A percentile compares a stretch with the other conserved stretches of the same genome.
Conservation (phyloP, 805 yeast genomes). For the Kodamaea hsintzibuensis region DNA sequence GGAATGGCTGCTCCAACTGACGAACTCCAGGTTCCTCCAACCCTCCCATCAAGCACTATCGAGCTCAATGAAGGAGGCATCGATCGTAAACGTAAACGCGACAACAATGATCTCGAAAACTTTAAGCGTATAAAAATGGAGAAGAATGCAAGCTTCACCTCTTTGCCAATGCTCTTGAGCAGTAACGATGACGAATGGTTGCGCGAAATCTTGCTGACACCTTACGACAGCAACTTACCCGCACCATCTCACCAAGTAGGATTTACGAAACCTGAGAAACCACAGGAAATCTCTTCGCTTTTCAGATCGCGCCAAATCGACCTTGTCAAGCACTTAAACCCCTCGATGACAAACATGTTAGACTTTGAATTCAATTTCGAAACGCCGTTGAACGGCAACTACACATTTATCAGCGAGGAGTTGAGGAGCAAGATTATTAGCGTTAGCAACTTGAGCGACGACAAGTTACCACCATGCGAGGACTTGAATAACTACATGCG, state of each 20-base stretch:
- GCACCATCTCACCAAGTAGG: slow-evolving; percentile 59
- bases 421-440: slow-evolving; percentile 54
- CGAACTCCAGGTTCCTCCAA: slow-evolving; percentile 2
- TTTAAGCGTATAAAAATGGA: slow-evolving; percentile 9
- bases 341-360: slow-evolving; percentile 9
- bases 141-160: slow-evolving; percentile 9
- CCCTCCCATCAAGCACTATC: slow-evolving; percentile 6
- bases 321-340: slow-evolving; percentile 48
- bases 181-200: slow-evolving; percentile 58
- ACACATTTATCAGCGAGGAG: slow-evolving; percentile 28
- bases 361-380: slow-evolving; percentile 13
- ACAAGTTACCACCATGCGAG: slow-evolving; percentile 70
- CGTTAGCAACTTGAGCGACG: slow-evolving; percentile 52
- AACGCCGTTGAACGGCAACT: slow-evolving; percentile 8
- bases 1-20: slow-evolving; percentile 15
- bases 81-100: slow-evolving; percentile 3
- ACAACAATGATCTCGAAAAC: neutral
- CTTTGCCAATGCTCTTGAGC: slow-evolving; percentile 6
- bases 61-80: slow-evolving; percentile 1
- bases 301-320: slow-evolving; percentile 69
- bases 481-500: slow-evolving; percentile 76
- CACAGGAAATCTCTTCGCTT: slow-evolving; percentile 54
- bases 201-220: slow-evolving; percentile 66
- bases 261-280: slow-evolving; percentile 30
- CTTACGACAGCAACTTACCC: slow-evolving; percentile 60